Evolutionary conservation across 2,329 filamentous ascomycete genomes (phyloP).

Genomic region (Fusarium vanettenii): DNA sequence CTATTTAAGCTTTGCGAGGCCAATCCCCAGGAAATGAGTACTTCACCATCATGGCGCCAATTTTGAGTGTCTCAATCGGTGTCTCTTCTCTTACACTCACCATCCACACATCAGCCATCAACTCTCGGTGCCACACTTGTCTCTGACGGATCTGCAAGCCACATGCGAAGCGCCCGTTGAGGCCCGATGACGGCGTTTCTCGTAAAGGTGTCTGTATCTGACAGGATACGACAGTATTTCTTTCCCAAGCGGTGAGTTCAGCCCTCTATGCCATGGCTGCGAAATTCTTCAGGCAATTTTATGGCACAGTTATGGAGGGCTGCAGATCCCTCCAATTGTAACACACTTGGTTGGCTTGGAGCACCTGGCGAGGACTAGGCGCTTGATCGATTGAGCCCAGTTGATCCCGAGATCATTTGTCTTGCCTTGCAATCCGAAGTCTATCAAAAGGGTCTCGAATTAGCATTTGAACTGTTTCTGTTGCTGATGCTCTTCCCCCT

Average conservation of each 20-base stretch:
- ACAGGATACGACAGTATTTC: not conserved
- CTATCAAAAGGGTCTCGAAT: too few species aligned
- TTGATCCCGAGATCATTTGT: too few species aligned
- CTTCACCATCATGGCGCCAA: not conserved
- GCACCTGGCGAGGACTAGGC: not conserved
- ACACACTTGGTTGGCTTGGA: not conserved
- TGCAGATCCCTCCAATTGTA: not conserved
- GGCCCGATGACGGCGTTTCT: not conserved
- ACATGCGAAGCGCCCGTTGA: not conserved
- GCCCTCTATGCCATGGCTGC: not conserved
- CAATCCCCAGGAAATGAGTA: not conserved
- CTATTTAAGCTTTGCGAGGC: not conserved
- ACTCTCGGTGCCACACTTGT: constrained; percentile 8
- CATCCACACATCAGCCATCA: constrained; percentile 1
- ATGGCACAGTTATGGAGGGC: not conserved
- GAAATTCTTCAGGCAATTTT: not conserved
- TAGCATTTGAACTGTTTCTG: too few species aligned
- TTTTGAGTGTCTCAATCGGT: not conserved
- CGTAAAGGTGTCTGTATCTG: not conserved
- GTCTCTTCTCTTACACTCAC: not conserved
- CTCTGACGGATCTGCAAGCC: constrained; percentile 9
- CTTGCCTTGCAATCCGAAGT: too few species aligned
- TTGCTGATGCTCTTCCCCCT: too few species aligned
- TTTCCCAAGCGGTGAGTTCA: not conserved
- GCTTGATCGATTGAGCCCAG: not conserved